phyloP scores from a whole-genome alignment of 2,329 filamentous ascomycete species.

The Ophiocordyceps polyrhachis-furcata region DNA sequence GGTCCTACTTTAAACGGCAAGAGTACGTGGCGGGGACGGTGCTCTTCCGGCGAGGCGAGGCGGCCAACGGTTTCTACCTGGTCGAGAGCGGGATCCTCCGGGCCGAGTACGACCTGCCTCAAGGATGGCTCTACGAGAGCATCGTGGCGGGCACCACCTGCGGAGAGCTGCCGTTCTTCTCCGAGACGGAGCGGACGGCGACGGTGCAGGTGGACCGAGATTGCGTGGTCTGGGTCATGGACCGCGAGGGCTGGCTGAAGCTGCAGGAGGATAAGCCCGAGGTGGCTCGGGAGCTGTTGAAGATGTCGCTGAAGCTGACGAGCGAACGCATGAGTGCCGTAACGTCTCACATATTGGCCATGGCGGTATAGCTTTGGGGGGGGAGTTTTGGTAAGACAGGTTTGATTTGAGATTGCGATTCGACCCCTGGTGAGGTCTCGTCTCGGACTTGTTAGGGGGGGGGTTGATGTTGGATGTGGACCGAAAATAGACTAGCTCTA shows the following conservation, averaged over 20 bases:
- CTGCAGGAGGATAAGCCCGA: slow-evolving; percentile 57
- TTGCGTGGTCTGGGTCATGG: slow-evolving; percentile 68
- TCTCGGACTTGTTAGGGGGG: not conserved
- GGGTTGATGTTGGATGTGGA: not conserved
- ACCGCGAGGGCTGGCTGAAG: slow-evolving; percentile 48
- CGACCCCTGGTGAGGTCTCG: not conserved
- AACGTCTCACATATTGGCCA: slow-evolving; percentile 34
- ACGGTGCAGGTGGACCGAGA: slow-evolving; percentile 71
- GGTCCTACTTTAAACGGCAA: slow-evolving; percentile 53
- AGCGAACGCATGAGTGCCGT: slow-evolving; percentile 73
- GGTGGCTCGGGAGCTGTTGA: slow-evolving; percentile 67
- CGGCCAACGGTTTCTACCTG: slow-evolving; percentile 72
- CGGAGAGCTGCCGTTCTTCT: slow-evolving; percentile 92
- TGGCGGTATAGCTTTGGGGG: slow-evolving; percentile 20
- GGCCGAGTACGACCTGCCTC: slow-evolving; percentile 78
- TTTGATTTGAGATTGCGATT: not conserved
- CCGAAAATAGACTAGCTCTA: not conserved
- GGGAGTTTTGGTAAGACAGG: not conserved
- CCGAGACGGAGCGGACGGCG: slow-evolving; percentile 69
- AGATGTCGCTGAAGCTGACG: slow-evolving; percentile 79
- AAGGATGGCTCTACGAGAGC: slow-evolving; percentile 75
- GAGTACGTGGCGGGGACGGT: slow-evolving; percentile 51
- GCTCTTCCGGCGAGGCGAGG: slow-evolving; percentile 61
- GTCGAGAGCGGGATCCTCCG: slow-evolving; percentile 77
- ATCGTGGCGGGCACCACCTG: slow-evolving; percentile 91